These are phyloP conservation scores for Vitis amurensis DNA, from an alignment of 164 flowering plant genomes.

Conservation along the genomic window DNA sequence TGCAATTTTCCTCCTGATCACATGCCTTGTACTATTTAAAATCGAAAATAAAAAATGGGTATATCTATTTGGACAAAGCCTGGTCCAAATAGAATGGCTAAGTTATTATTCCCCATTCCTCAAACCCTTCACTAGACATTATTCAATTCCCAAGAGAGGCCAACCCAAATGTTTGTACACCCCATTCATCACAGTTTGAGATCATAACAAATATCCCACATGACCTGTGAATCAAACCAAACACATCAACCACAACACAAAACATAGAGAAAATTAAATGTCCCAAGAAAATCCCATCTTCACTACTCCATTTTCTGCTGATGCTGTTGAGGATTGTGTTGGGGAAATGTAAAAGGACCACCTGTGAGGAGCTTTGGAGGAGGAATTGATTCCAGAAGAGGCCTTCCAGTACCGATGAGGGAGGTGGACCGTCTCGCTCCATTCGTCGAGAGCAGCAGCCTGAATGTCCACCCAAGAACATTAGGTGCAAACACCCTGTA, in stretches of 20 bases:
- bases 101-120: too few species aligned
- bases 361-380: constrained; percentile 32
- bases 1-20: too few species aligned
- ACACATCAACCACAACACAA: not conserved
- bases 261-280: not conserved
- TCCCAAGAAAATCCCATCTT: not conserved
- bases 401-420: constrained; percentile 45
- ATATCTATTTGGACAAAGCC: too few species aligned
- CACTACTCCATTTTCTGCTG: constrained; percentile 26
- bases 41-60: too few species aligned
- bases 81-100: too few species aligned
- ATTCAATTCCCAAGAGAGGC: too few species aligned
- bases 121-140: too few species aligned
- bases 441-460: constrained; percentile 46
- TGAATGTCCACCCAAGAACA: constrained; percentile 73
- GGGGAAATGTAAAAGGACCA: constrained; percentile 29
- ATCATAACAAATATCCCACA: too few species aligned
- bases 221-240: too few species aligned
- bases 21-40: too few species aligned
- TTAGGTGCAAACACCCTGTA: constrained; percentile 77
- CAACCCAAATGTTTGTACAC: too few species aligned
- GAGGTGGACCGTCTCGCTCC: constrained; percentile 37
- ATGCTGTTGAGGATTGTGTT: constrained; percentile 21
- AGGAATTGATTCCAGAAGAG: constrained; percentile 16
- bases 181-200: too few species aligned